phyloP scores from a whole-genome alignment of 345 rosid genomes.

The Kandelia obovata region DNA sequence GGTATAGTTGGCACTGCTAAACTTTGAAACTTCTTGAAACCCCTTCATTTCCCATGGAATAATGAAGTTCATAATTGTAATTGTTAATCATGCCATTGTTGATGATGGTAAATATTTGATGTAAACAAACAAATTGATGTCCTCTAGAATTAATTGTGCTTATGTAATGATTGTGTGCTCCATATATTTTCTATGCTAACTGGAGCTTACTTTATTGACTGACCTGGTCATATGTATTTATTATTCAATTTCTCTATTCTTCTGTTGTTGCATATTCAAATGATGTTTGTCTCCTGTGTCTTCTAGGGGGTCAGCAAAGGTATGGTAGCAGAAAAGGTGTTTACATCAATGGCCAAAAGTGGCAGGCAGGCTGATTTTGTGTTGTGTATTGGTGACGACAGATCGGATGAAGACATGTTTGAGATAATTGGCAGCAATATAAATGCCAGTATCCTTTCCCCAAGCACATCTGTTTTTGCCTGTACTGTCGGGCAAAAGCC shows the following conservation, averaged over 20 bases:
- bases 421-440: constrained; percentile 46
- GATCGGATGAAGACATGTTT: constrained; percentile 82
- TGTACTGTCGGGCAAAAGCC: constrained; percentile 97
- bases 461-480: constrained; percentile 55
- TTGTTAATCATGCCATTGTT: no score
- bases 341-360: constrained; percentile 42
- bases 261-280: background rate
- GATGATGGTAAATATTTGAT: no score
- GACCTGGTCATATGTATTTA: no score
- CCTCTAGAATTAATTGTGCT: no score
- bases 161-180: no score
- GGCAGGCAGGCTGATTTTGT: constrained; percentile 58
- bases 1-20: no score
- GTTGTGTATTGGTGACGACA: constrained; percentile 66
- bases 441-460: constrained; percentile 35
- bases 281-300: constrained; percentile 8
- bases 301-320: constrained; percentile 70
- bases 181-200: no score
- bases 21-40: no score
- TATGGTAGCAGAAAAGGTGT: constrained; percentile 51
- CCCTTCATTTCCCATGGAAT: no score
- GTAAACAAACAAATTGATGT: no score
- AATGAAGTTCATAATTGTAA: no score
- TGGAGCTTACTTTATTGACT: no score
- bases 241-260: background rate